Base-by-base conservation (phyloP, 768 basidiomycete genomes). In the Boletus bicolor region DNA sequence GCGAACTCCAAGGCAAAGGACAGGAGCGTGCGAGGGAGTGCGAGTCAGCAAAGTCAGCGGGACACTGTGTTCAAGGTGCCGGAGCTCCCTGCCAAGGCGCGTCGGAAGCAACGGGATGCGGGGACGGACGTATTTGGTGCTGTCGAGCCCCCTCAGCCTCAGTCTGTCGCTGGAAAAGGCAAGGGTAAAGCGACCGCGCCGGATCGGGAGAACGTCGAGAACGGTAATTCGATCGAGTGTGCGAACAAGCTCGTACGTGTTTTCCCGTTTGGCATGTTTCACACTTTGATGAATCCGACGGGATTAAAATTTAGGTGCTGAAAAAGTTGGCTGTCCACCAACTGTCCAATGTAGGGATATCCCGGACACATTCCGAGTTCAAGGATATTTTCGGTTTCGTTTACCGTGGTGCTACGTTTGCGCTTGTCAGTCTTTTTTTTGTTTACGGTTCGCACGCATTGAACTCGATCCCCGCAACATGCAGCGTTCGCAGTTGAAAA, bases 221-320 rank as follows among this genome's bases (percentile, higher is more conserved):
- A 53, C 9, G 67, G 64, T 15, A 58, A 59, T 26, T 60, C 73
- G 53, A 62, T 81, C 41, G 86, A 88, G 71, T 79, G 75, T 61
- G 73, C 76, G 6, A 89, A 87, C 64, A 88, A 84, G 68, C 77
- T 77, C 57, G 87, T 87, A 58, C 62, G 78, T 69, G 19, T 48
- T 21, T 5, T n/a, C 11, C 14, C 45, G 11, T 39, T 53, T 34
- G 44, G 9, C 28, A 12, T 15, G 24, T 19, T n/a, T 26, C 5
- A 24, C 15, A 2, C 30, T 21, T 55, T 15, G 1, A 28, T 7
- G 21, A 30, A 24, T 48, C 19, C 17, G 24, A 51, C 17, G 34
- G n/a, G n/a, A 3, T 24, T 24, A 24, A 24, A 24, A n/a, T 28
- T 11, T 28, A 62, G 79, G 65, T 72, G 41, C 60, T 81, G 26